Base-by-base conservation (phyloP, 139 green algal genomes). In the Bryopsis sp. region DNA sequence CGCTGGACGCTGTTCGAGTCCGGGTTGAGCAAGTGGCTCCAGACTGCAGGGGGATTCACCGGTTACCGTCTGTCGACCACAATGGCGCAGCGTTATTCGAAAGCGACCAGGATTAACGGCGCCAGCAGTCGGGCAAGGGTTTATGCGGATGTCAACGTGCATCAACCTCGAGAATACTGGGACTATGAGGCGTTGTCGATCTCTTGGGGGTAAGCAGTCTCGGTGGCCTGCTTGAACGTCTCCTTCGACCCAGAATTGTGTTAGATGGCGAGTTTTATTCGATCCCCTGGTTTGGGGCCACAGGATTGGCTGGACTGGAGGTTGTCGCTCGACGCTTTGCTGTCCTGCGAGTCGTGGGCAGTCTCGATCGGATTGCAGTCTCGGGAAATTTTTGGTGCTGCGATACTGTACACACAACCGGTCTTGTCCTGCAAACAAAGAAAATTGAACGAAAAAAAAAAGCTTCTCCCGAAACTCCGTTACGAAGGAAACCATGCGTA, bases 61-160 rank as follows among this genome's bases (percentile, higher is more conserved):
- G n/a, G n/a, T n/a, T n/a, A n/a, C n/a, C 43, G 43, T 19, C 11
- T 19, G 15, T 54, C 43, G 43, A 54, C 15, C 15, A 28, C 59
- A 8, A 67, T 67, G 59, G 32, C 32, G 5, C 59, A 29, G 24
- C 59, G 59, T 43, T 67, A 47, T 24, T n/a, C 59, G 5, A 67
- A 67, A 47, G 59, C 59, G 5, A 67, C 59, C n/a, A n/a, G 59
- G 4, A 67, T 7, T 29, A 29, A 43, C 28, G 59, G 19, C 7
- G 59, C 32, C 32, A n/a, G 28, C 32, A 67, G 59, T 24, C 26
- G 39, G 33, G 19, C 59, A 29, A n/a, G 59, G 5, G 59, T 48
- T 15, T 67, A 67, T 29, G 19, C 7, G 26, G 59, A 67, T 47
- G 29, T 67, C 59, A 67, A 67, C 31, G 31, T 43, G 26, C 28